Base-by-base conservation (phyloP, 371 early-diverging fungal species). In the Mucor saturninus region DNA sequence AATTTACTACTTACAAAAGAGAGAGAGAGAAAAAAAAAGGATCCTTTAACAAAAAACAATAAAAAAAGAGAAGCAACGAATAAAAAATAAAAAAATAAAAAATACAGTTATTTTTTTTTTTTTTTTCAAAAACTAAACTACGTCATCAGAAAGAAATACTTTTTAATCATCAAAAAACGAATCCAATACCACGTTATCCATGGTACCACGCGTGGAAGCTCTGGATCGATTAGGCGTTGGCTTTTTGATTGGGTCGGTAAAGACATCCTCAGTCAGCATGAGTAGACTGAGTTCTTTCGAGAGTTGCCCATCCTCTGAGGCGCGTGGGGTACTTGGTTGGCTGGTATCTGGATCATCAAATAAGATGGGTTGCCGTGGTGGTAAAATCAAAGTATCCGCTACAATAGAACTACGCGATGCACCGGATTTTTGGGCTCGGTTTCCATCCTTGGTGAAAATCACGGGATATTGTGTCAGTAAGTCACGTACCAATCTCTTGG, bases 401-500 rank as follows among this genome's bases (percentile, higher is more conserved):
- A 31, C 45, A 2, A 10, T 2, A 2, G 43, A 28, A 31, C 43
- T 9, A n/a, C 56, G 8, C 4, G 31, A 2, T 14, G 51, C 7
- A 1, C 28, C 10, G 13, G 50, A n/a, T 50, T 21, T 15, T 37
- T 69, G 69, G 4, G 58, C 62, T 15, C 56, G 32, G 31, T 63
- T 65, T 1, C 54, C 54, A n/a, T 61, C 59, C 28, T 60, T 54
- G 5, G 64, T 65, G 28, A 72, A 72, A 4, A 72, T 51, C 31
- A 37, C 43, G 53, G 62, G 56, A 38, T 62, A 69, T n/a, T 52
- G 54, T 37, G 67, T 71, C 26, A 86, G 63, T 52, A 86, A 64
- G 37, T 86, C 86, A 2, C 75, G 72, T 50, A 84, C 56, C 51
- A 86, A 67, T 28, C 73, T 59, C 21, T 75, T 77, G 14, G 81